Evolutionary conservation across 2,329 filamentous ascomycete genomes (phyloP).

Genomic region (Pseudopyricularia cyperi): DNA sequence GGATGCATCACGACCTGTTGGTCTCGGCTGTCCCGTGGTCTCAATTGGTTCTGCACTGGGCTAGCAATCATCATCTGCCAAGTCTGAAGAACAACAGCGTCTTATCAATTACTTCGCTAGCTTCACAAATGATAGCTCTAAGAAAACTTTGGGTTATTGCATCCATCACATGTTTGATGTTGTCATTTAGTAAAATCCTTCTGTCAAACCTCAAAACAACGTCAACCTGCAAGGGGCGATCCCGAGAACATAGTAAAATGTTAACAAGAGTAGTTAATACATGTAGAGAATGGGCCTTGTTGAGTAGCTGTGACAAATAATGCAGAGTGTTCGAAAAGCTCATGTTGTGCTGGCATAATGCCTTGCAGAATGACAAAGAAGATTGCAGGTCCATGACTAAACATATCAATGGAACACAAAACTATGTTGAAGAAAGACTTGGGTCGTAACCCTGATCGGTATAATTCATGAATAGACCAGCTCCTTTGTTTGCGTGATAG

Average conservation of each 20-base stretch:
- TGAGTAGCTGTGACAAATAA: neutral
- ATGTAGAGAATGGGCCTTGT: slow-evolving; percentile 1
- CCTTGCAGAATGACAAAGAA: neutral
- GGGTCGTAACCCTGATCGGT: neutral
- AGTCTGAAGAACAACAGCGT: too few relatives aligned
- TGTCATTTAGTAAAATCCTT: slow-evolving; percentile 8
- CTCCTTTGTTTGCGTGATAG: neutral
- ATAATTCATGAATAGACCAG: neutral
- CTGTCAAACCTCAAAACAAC: neutral
- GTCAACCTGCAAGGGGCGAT: neutral
- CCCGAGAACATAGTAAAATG: neutral
- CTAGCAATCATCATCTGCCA: too few relatives aligned
- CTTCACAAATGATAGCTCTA: neutral
- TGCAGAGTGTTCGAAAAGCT: slow-evolving; percentile 1
- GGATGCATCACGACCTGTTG: too few relatives aligned
- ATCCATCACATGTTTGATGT: slow-evolving; percentile 2
- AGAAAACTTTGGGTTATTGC: slow-evolving; percentile 1
- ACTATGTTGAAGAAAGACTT: neutral
- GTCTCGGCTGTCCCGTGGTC: too few relatives aligned
- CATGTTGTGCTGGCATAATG: neutral
- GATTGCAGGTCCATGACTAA: neutral
- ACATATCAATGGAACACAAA: neutral
- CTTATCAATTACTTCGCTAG: too few relatives aligned
- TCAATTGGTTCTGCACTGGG: too few relatives aligned
- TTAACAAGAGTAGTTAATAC: neutral